Evolutionary conservation across 2,329 filamentous ascomycete genomes (phyloP).

Genomic region (Colletotrichum viniferum): DNA sequence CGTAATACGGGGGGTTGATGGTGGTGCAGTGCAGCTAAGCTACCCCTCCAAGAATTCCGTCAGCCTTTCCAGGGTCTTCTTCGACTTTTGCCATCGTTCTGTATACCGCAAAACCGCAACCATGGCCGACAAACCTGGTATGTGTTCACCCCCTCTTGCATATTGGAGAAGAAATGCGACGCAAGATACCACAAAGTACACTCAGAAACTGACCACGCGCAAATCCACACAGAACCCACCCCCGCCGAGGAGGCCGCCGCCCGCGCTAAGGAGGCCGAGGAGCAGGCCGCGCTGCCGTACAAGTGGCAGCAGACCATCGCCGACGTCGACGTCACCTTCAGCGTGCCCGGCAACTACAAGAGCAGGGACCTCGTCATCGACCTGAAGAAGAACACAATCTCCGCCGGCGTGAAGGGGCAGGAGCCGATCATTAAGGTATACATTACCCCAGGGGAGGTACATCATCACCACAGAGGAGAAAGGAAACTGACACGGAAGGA

Average conservation of each 20-base stretch:
- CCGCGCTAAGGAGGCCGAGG: slow-evolving; percentile 76
- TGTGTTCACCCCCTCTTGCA: not conserved
- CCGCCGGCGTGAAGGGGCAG: slow-evolving; percentile 87
- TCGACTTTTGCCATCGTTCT: slow-evolving; percentile 23
- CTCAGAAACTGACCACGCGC: not conserved
- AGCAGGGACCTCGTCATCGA: slow-evolving; percentile 83
- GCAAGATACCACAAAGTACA: too few species aligned
- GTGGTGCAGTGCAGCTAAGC: not conserved
- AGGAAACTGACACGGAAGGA: not conserved
- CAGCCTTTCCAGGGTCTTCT: slow-evolving; percentile 14
- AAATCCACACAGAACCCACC: slow-evolving; percentile 48
- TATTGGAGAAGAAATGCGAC: too few species aligned
- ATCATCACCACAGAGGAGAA: not conserved
- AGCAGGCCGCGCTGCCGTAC: slow-evolving; percentile 92
- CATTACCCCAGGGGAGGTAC: not conserved
- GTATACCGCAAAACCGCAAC: slow-evolving; percentile 12
- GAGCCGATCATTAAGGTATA: slow-evolving; percentile 80
- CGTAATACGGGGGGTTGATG: not conserved
- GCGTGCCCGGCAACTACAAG: slow-evolving; percentile 83
- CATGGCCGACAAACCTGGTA: slow-evolving; percentile 45
- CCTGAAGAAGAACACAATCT: slow-evolving; percentile 78
- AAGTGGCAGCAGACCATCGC: slow-evolving; percentile 95
- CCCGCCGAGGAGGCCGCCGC: slow-evolving; percentile 63
- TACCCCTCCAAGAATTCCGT: slow-evolving; percentile 25
- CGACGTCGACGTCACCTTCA: slow-evolving; percentile 81